Evolutionary conservation across 371 early-diverging fungal genomes (phyloP).

Genomic region (Zychaea mexicana): DNA sequence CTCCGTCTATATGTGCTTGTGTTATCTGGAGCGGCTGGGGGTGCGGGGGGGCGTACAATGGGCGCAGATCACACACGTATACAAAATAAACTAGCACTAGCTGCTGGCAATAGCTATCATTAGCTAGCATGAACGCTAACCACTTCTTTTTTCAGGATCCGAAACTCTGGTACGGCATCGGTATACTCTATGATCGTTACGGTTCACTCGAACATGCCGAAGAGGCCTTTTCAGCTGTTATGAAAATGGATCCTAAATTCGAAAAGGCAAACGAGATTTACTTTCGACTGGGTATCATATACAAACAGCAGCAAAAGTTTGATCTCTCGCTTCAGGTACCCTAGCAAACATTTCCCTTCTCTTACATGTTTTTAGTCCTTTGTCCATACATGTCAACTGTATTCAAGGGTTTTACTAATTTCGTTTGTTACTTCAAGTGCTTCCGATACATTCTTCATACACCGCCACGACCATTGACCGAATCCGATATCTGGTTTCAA

Average conservation of each 20-base stretch:
- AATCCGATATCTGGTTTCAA: constrained; percentile 97
- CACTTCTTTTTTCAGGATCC: constrained; percentile 68
- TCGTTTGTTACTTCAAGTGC: constrained; percentile 53
- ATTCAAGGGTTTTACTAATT: too few relatives aligned
- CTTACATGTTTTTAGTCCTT: too few relatives aligned
- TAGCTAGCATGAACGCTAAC: neutral
- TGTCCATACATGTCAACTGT: too few relatives aligned
- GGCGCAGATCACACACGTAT: neutral
- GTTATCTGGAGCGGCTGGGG: neutral
- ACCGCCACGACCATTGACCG: constrained; percentile 95
- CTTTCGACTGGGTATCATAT: constrained; percentile 96
- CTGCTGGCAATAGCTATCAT: too few relatives aligned
- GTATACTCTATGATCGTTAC: constrained; percentile 96
- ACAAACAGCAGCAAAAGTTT: constrained; percentile 94
- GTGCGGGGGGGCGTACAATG: too few relatives aligned
- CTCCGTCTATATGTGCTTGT: neutral
- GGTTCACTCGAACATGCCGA: constrained; percentile 96
- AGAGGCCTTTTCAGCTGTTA: constrained; percentile 93
- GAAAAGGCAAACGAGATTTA: constrained; percentile 97
- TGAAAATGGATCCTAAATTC: constrained; percentile 87
- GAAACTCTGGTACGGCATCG: constrained; percentile 98
- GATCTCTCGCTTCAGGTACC: constrained; percentile 80
- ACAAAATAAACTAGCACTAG: neutral
- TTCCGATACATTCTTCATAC: constrained; percentile 88
- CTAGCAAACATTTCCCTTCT: neutral